Conservation (phyloP, 1,284 basidiomycete species). For the Cryptococcus sp. region DNA sequence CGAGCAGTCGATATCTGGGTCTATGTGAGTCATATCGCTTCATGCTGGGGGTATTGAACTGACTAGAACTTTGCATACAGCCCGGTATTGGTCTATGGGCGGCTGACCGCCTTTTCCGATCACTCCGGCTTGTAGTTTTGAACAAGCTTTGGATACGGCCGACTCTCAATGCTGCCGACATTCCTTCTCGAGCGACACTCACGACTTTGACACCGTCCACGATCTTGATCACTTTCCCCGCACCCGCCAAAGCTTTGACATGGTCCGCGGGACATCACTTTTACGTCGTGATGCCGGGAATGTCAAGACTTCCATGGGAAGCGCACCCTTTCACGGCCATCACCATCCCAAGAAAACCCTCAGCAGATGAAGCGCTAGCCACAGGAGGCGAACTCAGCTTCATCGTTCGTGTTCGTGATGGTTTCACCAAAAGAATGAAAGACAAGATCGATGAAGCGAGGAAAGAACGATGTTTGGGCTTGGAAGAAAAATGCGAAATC, state of each 20-base stretch:
- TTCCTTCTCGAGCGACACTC: constrained; percentile 51
- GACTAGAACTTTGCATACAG: constrained; percentile 53
- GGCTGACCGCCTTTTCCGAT: constrained; percentile 62
- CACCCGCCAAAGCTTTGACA: constrained; percentile 27
- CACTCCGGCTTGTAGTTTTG: constrained; percentile 58
- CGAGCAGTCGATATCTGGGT: constrained; percentile 28
- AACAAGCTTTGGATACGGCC: constrained; percentile 55
- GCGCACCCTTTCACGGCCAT: constrained; percentile 48
- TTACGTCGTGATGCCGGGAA: constrained; percentile 40
- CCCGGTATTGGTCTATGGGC: constrained; percentile 66
- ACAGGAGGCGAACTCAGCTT: constrained; percentile 28
- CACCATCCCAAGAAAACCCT: constrained; percentile 23
- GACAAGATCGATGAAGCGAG: constrained; percentile 17
- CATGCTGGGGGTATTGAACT: neutral
- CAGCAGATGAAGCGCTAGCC: constrained; percentile 12
- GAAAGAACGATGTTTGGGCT: constrained; percentile 14
- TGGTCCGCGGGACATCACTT: constrained; percentile 47
- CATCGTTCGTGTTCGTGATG: constrained; percentile 37
- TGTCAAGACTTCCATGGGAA: constrained; percentile 46
- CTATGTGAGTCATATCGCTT: constrained; percentile 22
- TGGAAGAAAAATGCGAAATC: constrained; percentile 23
- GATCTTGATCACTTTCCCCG: constrained; percentile 23
- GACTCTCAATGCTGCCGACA: constrained; percentile 29
- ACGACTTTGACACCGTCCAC: constrained; percentile 31
- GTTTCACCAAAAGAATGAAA: constrained; percentile 39